Evolutionary conservation across 192 early-diverging fungal species (phyloP).

Genomic region (Linnemannia schmuckeri): DNA sequence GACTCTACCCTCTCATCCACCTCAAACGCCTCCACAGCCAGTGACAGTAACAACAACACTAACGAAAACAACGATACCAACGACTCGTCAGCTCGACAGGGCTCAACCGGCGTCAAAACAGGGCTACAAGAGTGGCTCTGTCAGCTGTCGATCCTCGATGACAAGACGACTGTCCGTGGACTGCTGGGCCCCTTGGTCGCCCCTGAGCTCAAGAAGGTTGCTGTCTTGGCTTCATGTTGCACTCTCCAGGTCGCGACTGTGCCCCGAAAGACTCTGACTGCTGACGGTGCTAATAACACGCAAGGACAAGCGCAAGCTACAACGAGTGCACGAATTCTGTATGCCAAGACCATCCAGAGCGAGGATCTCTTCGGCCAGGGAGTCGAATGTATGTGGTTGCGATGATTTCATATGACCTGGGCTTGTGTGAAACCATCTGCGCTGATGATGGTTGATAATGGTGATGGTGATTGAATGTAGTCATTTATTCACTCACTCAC

Average conservation of each 20-base stretch:
- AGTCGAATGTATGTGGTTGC: conserved; percentile 22
- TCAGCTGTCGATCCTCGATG: conserved; percentile 34
- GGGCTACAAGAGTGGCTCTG: conserved; percentile 27
- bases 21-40: background rate
- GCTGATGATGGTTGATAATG: background rate
- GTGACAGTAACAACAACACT: background rate
- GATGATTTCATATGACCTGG: too few species aligned
- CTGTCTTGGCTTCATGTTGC: conserved; percentile 7
- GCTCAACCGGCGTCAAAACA: background rate
- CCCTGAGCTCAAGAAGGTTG: background rate
- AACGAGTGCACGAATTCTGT: background rate
- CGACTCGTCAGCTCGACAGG: background rate
- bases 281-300: background rate
- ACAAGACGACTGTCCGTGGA: conserved; percentile 18
- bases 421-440: background rate
- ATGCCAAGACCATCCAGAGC: conserved; percentile 21
- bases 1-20: background rate
- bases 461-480: background rate
- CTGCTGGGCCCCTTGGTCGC: background rate
- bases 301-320: background rate
- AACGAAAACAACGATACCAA: background rate
- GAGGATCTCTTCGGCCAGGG: conserved; percentile 26
- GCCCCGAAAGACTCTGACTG: background rate
- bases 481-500: too few species aligned
- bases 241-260: conserved; percentile 21